Evolutionary conservation across 2,329 filamentous ascomycete genomes (phyloP).

Genomic region (Ciborinia camelliae): DNA sequence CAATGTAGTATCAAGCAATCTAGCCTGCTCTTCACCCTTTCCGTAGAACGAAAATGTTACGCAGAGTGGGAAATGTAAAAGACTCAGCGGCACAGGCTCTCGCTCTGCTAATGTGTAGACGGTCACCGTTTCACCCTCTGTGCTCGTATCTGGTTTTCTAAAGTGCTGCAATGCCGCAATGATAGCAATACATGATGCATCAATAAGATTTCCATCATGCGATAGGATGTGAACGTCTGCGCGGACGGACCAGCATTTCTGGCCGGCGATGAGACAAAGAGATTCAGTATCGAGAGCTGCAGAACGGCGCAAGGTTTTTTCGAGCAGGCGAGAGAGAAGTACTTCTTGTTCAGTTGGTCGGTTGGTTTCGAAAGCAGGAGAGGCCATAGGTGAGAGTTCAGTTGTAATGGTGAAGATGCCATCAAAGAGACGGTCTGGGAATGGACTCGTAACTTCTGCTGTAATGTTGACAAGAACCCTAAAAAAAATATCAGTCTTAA

Average conservation of each 20-base stretch:
- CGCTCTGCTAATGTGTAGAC: constrained; percentile 82
- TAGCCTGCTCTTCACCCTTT: constrained; percentile 60
- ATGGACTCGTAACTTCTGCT: constrained; percentile 82
- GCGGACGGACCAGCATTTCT: constrained; percentile 87
- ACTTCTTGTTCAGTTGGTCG: constrained; percentile 80
- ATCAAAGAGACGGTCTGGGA: constrained; percentile 86
- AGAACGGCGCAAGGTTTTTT: constrained; percentile 90
- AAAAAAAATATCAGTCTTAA: constrained; percentile 13
- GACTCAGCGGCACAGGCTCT: constrained; percentile 83
- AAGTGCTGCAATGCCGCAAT: constrained; percentile 90
- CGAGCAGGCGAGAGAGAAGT: constrained; percentile 80
- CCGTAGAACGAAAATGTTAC: constrained; percentile 82
- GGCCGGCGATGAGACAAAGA: constrained; percentile 84
- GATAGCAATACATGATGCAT: constrained; percentile 80
- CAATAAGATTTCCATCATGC: constrained; percentile 86
- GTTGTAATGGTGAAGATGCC: constrained; percentile 90
- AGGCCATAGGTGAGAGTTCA: constrained; percentile 89
- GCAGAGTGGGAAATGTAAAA: constrained; percentile 89
- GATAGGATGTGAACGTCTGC: constrained; percentile 90
- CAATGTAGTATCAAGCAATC: constrained; percentile 68
- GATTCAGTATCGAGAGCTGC: constrained; percentile 93
- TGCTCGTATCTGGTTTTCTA: constrained; percentile 80
- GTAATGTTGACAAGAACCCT: constrained; percentile 84
- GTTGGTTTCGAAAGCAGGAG: constrained; percentile 83
- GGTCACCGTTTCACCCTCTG: constrained; percentile 79